Conservation (phyloP, 164 flowering plant species). For the Aristolochia contorta region DNA sequence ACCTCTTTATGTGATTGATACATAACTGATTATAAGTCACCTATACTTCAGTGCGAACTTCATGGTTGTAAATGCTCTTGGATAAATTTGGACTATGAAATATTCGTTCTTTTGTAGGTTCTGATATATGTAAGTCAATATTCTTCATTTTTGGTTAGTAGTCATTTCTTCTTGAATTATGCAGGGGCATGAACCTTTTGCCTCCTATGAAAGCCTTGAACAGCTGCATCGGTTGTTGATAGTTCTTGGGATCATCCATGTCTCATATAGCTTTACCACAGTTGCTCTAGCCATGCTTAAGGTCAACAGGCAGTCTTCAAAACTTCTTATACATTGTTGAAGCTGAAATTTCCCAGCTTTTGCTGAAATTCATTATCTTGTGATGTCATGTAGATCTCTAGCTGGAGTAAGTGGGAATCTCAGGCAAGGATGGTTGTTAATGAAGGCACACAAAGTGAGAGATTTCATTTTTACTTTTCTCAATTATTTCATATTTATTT, state of each 20-base stretch:
- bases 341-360: background rate
- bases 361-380: background rate
- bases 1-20: too few relatives aligned
- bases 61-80: too few relatives aligned
- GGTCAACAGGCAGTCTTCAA: conserved; percentile 25
- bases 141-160: too few relatives aligned
- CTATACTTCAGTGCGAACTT: too few relatives aligned
- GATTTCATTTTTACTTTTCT: background rate
- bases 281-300: conserved; percentile 74
- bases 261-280: conserved; percentile 53
- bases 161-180: conserved; percentile 1
- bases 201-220: conserved; percentile 74
- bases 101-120: too few relatives aligned
- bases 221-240: conserved; percentile 85
- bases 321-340: background rate
- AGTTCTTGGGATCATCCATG: conserved; percentile 69
- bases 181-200: conserved; percentile 81
- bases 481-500: too few relatives aligned
- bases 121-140: too few relatives aligned
- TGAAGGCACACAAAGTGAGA: conserved; percentile 31
- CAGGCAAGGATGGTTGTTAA: conserved; percentile 44
- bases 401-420: conserved; percentile 87
- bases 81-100: too few relatives aligned
- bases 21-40: too few relatives aligned
- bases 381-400: conserved; percentile 46